Evolutionary conservation across 768 basidiomycete species (phyloP), one percentile per base, ranked within the genome.

Genomic region (Boletus coccyginus): DNA sequence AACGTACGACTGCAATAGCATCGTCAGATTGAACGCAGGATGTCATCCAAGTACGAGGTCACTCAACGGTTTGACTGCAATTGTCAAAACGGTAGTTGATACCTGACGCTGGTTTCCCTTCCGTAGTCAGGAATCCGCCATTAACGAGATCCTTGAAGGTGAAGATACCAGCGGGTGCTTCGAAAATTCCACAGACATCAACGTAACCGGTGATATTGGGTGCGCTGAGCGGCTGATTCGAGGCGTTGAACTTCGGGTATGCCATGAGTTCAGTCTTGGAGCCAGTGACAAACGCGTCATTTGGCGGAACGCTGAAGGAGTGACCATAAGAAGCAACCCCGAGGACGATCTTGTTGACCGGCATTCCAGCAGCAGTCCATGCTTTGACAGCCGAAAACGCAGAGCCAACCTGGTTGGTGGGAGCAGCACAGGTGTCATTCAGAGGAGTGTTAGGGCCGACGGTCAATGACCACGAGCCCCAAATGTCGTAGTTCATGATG

Each of bases 241-340:
- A 67, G 0, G 72, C 62, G 50, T 81, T 67, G 65, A 83, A 90
- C 10, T 66, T 47, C 0, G 86, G 82, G 68, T 80, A 86, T 17
- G 76, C 44, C 14, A 66, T 71, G 8, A 87, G 70, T 16, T 65
- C 66, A 14, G 65, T 74, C 6, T 59, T 43, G n/a, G 77, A 73
- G 21, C 63, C 66, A 29, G 63, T 53, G 5, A 65, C 57, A 56
- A 79, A 63, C 0, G 82, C 82, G 35, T 72, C 62, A 8, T 55
- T 61, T 4, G 66, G 45, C 9, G 77, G 65, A 38, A 81, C 77
- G 10, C 56, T 60, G 75, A 78, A 94, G 11, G 90, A 85, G 69
- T 91, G 90, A 0, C 92, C 92, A 71, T 92, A 95, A 5, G 86
- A 72, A 10, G 92, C 82, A 3, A 95, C 83, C 46, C 90, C 93